A percentile compares a stretch with the other conserved stretches of the same genome.
Conservation (phyloP, 164 flowering plant species). For the Platanus orientalis region DNA sequence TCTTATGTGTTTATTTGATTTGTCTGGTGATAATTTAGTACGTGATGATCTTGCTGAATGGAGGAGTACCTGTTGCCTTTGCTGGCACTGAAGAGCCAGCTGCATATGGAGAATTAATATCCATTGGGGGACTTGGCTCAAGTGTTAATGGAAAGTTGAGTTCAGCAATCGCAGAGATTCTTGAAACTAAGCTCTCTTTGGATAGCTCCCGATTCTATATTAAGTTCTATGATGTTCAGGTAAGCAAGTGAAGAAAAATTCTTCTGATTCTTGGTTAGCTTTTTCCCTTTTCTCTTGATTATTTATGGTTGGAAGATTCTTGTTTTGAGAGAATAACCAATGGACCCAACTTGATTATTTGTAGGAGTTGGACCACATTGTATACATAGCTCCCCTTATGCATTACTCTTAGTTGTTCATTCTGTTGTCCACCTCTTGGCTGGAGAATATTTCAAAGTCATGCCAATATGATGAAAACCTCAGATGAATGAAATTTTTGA, state of each 20-base stretch:
- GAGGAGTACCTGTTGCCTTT: constrained; percentile 83
- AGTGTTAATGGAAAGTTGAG: constrained; percentile 81
- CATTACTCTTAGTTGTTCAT: too few species aligned
- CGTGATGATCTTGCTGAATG: constrained; percentile 88
- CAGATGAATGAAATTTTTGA: too few species aligned
- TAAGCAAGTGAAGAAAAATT: constrained; percentile 11
- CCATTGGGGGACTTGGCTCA: constrained; percentile 81
- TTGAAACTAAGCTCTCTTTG: constrained; percentile 72
- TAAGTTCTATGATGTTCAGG: constrained; percentile 79
- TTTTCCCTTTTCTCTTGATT: not conserved
- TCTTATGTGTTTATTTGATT: not conserved
- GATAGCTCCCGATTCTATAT: constrained; percentile 77
- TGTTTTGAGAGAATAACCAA: too few species aligned
- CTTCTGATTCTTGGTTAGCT: not conserved
- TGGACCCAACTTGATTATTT: too few species aligned
- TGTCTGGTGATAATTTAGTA: constrained; percentile 40
- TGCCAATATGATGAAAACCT: too few species aligned
- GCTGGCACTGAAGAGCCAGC: constrained; percentile 91
- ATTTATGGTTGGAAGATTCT: too few species aligned
- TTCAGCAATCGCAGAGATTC: constrained; percentile 80
- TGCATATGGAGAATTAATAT: constrained; percentile 84
- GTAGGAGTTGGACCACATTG: too few species aligned
- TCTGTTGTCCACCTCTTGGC: too few species aligned
- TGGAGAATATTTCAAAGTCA: too few species aligned
- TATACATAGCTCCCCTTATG: too few species aligned